Conservation (phyloP, 2,329 filamentous ascomycete species). For the Aureobasidium sp. region DNA sequence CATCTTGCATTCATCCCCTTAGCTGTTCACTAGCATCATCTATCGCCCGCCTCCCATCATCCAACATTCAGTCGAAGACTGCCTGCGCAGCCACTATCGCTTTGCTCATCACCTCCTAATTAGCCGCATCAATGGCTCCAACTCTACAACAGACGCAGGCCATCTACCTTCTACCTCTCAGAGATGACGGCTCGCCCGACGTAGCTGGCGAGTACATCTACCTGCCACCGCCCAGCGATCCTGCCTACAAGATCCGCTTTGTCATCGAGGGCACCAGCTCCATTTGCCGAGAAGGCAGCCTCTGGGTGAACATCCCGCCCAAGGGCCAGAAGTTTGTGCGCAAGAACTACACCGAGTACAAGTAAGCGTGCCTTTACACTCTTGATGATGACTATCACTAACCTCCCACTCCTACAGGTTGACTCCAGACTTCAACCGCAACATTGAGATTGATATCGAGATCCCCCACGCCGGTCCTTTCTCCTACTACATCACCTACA, state of each 20-base stretch:
- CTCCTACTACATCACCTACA: conserved; percentile 89
- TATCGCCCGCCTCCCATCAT: neutral
- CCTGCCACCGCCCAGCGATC: conserved; percentile 68
- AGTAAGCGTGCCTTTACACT: conserved; percentile 48
- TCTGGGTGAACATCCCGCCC: conserved; percentile 93
- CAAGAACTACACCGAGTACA: conserved; percentile 75
- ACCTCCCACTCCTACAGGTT: conserved; percentile 47
- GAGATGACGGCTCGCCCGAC: conserved; percentile 86
- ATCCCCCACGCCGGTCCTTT: conserved; percentile 79
- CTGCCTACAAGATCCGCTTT: conserved; percentile 70
- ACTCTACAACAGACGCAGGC: conserved; percentile 26
- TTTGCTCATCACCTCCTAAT: neutral
- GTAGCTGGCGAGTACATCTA: conserved; percentile 88
- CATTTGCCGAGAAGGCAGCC: conserved; percentile 85
- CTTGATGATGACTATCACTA: neutral
- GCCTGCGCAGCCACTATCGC: neutral
- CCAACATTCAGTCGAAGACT: neutral
- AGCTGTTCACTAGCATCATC: neutral
- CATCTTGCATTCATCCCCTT: neutral
- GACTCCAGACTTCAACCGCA: conserved; percentile 84
- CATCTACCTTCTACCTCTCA: conserved; percentile 82
- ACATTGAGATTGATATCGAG: conserved; percentile 81
- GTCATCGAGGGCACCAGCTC: conserved; percentile 91
- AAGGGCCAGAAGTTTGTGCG: conserved; percentile 68
- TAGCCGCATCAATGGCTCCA: conserved; percentile 25